A percentile compares a stretch with the other conserved stretches of the same genome.
phyloP scores from a whole-genome alignment of 2,329 filamentous ascomycete genomes.

The Calonectria pauciramosa region DNA sequence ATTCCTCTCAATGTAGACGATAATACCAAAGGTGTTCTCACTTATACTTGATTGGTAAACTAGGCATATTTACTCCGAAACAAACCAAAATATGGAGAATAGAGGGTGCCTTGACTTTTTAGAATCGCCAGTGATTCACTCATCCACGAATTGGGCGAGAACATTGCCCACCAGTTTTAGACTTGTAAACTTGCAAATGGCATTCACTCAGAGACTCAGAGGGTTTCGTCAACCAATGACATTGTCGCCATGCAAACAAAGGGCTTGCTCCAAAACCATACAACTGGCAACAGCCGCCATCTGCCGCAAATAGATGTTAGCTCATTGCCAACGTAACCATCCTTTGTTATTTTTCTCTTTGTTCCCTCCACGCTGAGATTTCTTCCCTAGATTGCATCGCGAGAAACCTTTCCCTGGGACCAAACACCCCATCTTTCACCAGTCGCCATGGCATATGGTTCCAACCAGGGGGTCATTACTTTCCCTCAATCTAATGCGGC shows the following conservation, averaged over 20 bases:
- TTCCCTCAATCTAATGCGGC: background rate
- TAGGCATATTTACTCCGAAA: no score
- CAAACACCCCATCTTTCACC: background rate
- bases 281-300: background rate
- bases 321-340: background rate
- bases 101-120: no score
- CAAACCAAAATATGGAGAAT: no score
- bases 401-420: background rate
- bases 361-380: background rate
- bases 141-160: background rate
- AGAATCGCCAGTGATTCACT: background rate
- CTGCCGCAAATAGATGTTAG: background rate
- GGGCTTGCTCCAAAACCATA: background rate
- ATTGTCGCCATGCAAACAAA: background rate
- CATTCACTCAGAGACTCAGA: background rate
- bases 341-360: background rate
- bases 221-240: background rate
- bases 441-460: background rate
- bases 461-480: background rate
- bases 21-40: no score
- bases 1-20: no score
- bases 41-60: no score
- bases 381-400: background rate
- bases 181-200: background rate
- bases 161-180: background rate